These are phyloP conservation scores for Dunaliella sp. DNA, from an alignment of 139 green algal genomes.

Conservation along the genomic window DNA sequence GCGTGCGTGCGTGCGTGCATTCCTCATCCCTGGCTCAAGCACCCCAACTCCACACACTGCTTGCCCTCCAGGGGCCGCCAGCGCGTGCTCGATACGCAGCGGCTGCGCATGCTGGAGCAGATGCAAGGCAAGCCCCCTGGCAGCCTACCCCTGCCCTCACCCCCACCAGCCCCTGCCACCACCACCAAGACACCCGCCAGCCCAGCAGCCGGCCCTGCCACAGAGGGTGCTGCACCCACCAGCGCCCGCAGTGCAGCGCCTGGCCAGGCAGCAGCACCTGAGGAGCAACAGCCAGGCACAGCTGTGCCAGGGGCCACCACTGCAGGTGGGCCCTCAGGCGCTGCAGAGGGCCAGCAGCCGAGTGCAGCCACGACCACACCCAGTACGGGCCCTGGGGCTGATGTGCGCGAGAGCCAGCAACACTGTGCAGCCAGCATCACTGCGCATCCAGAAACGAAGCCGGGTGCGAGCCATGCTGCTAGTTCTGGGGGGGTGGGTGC, in stretches of 20 bases:
- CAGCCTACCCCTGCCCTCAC: neutral
- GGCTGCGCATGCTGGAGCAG: constrained; percentile 3
- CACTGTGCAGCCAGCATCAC: no score
- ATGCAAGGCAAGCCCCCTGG: neutral
- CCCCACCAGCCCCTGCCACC: neutral
- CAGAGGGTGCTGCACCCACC: constrained; percentile 14
- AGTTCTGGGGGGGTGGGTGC: neutral
- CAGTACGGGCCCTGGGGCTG: no score
- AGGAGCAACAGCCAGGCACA: no score
- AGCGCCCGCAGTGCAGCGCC: neutral
- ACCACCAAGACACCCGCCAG: neutral
- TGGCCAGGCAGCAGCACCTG: neutral
- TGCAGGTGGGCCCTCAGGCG: neutral
- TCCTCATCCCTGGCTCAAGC: no score
- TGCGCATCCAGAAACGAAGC: no score
- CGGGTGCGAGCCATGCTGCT: no score
- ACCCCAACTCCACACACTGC: no score
- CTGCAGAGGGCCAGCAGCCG: neutral
- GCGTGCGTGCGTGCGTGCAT: no score
- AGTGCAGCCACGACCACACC: neutral
- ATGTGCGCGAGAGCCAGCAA: no score
- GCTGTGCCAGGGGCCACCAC: neutral
- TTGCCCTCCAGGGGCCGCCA: constrained; percentile 2
- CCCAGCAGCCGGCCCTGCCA: neutral
- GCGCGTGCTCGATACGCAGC: constrained; percentile 2